Conservation (phyloP, 306 rosid species). For the Clitoria ternatea region DNA sequence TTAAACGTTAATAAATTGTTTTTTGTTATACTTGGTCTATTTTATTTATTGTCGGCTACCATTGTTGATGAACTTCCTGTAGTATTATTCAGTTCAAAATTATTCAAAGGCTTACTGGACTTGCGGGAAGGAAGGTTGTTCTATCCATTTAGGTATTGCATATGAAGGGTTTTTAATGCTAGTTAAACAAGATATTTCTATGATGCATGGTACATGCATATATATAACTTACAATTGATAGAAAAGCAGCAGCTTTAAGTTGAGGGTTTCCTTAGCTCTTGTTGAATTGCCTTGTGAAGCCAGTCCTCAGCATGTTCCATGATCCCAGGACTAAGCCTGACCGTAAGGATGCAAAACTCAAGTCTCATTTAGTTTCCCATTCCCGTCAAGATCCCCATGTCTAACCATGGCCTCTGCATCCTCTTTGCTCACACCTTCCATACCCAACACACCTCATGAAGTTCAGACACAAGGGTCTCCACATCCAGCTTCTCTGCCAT, state of each 20-base stretch:
- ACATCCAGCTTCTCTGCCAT: constrained; percentile 83
- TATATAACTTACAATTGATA: constrained; percentile 13
- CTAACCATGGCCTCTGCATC: not conserved
- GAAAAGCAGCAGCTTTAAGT: not conserved
- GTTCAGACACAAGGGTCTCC: constrained; percentile 52
- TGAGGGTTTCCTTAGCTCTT: constrained; percentile 34
- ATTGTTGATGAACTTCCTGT: not conserved
- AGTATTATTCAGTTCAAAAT: not conserved
- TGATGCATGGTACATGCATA: not conserved
- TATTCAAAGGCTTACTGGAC: not conserved
- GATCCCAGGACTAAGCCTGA: constrained; percentile 79
- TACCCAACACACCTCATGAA: constrained; percentile 32
- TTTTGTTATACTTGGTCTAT: not conserved
- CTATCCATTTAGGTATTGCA: not conserved
- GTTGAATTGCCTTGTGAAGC: constrained; percentile 59
- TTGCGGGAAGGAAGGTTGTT: not conserved
- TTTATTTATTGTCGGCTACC: not conserved
- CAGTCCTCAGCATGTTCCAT: constrained; percentile 71
- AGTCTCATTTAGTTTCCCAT: constrained; percentile 55
- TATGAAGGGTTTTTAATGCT: not conserved
- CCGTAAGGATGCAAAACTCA: constrained; percentile 78
- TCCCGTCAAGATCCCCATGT: constrained; percentile 39
- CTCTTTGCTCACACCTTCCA: not conserved
- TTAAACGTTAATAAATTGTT: not conserved
- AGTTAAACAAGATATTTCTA: not conserved